Evolutionary conservation across 2,329 filamentous ascomycete genomes (phyloP), one percentile per base, ranked within the genome.

Genomic region (Eutypella sp.): DNA sequence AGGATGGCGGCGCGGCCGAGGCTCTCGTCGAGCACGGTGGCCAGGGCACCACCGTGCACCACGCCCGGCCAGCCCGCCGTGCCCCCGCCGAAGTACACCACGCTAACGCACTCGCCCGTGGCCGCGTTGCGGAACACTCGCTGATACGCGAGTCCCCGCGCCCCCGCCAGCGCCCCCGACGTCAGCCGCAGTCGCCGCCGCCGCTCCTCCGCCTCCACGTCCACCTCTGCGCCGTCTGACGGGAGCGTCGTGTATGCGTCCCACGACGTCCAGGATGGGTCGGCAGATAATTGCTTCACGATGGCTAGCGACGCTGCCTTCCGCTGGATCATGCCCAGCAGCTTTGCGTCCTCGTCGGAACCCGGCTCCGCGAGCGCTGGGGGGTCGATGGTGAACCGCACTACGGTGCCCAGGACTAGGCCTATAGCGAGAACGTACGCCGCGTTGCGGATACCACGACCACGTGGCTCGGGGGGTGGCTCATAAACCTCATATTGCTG

Each of bases 21-120:
- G 42, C 75, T 78, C 68, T 90, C 87, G 61, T 87, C 79, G 31
- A 90, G 66, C 3, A 87, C 63, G 1, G 82, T 89, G 7, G 82
- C 84, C 41, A 87, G 72, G 6, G 76, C 72, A 13, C 87, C 87
- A 45, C 87, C 87, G 67, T 92, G 87, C 42, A 82, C 80, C 34
- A 87, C 72, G 11, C 78, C 76, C 2, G 86, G 86, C 84, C 85
- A 91, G 4, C 87, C 86, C 40, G 75, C 71, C 18, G 85, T 60
- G 1, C 72, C 78, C n/a, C 71, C 63, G 6, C 87, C 87, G 44
- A 90, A 74, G 70, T 75, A 86, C 4, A 90, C 69, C n/a, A 90
- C 72, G 41, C 74, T 77, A 10, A 84, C 67, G 27, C 81, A 63
- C 55, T 81, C 78, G 53, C 79, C 74, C 6, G 81, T 78, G 24